Evolutionary conservation across 768 basidiomycete species (phyloP).

Genomic region (Amanita exitialis): DNA sequence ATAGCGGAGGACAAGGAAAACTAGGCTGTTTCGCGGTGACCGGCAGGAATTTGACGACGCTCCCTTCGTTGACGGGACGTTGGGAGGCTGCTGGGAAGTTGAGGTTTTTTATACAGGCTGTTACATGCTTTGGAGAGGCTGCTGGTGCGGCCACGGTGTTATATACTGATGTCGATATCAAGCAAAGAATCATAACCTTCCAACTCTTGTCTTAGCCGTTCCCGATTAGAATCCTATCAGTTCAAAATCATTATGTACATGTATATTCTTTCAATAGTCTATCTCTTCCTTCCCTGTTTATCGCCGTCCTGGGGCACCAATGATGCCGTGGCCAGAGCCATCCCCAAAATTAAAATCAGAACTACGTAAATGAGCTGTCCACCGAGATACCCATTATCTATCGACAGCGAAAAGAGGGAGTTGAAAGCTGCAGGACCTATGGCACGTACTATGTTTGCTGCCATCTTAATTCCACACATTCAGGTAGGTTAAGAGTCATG

Average conservation of each 20-base stretch:
- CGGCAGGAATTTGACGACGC: not conserved
- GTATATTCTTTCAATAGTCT: too few relatives aligned
- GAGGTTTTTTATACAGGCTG: not conserved
- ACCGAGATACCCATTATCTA: slow-evolving; percentile 37
- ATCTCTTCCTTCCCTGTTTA: too few relatives aligned
- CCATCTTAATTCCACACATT: slow-evolving; percentile 15
- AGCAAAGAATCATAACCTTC: not conserved
- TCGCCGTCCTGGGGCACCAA: too few relatives aligned
- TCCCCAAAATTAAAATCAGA: not conserved
- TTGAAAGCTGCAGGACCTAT: slow-evolving; percentile 50
- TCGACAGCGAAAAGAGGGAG: slow-evolving; percentile 60
- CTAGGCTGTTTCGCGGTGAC: not conserved
- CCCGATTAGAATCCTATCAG: too few relatives aligned
- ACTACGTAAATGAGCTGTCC: slow-evolving; percentile 39
- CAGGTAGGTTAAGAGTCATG: not conserved
- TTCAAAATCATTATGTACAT: too few relatives aligned
- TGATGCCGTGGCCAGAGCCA: not conserved
- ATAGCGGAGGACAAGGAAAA: not conserved
- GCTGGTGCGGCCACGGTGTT: not conserved
- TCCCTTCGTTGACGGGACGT: not conserved
- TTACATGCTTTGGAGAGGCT: not conserved
- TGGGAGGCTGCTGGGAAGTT: not conserved
- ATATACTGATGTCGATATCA: not conserved
- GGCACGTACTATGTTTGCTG: slow-evolving; percentile 27
- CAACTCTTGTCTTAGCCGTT: not conserved